Conservation (phyloP, 2,329 filamentous ascomycete genomes). For the Pseudogymnoascus sp. region DNA sequence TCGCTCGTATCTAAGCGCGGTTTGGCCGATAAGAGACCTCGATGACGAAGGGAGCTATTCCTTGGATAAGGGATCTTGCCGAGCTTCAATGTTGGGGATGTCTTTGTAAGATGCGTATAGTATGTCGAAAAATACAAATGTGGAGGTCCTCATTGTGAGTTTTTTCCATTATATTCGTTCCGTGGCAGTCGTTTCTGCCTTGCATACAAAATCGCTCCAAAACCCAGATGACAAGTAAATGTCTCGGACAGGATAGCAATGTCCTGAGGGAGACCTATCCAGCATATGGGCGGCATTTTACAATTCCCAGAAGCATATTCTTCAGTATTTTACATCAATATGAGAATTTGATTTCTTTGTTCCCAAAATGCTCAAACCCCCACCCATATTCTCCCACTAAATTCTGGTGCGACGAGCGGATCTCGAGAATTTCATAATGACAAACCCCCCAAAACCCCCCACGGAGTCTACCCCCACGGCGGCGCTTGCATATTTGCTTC, state of each 20-base stretch:
- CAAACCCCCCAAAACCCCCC: slow-evolving; percentile 3
- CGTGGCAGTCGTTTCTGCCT: no score
- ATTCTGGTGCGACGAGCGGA: slow-evolving; percentile 2
- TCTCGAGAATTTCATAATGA: slow-evolving; percentile 6
- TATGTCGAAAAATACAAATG: slow-evolving; percentile 42
- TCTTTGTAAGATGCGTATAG: slow-evolving; percentile 17
- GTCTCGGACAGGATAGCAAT: not conserved
- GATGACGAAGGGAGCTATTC: slow-evolving; percentile 10
- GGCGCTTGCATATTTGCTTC: slow-evolving; percentile 6
- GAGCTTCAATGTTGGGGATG: not conserved
- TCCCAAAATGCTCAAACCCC: not conserved
- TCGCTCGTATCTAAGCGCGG: slow-evolving; percentile 9
- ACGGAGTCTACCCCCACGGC: not conserved
- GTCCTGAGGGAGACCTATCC: not conserved
- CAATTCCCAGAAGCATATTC: not conserved
- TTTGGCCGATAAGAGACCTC: slow-evolving; percentile 6
- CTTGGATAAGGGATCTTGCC: not conserved
- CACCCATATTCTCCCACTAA: not conserved
- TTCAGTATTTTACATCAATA: not conserved
- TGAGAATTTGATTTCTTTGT: not conserved
- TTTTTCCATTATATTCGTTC: not conserved
- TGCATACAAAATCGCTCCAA: not conserved
- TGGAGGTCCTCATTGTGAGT: slow-evolving; percentile 51
- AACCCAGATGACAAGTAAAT: not conserved
- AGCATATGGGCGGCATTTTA: not conserved